Percentiles rank a stretch among this genome's conserved stretches.
phyloP scores from a whole-genome alignment of 1,284 basidiomycete genomes.

The Cutaneotrichosporon sp. region DNA sequence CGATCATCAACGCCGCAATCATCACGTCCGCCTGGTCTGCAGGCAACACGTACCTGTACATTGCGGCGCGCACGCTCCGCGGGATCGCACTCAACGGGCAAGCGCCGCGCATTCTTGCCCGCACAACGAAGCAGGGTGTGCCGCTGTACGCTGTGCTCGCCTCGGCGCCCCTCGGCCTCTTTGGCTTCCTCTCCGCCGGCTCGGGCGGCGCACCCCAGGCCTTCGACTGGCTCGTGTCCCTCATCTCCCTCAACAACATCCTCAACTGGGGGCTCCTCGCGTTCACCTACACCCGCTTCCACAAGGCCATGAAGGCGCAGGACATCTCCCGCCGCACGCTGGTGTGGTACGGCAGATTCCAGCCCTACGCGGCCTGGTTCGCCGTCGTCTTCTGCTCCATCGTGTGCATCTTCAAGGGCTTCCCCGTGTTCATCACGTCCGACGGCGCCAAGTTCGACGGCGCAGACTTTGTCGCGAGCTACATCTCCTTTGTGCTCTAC shows the following conservation, averaged over 20 bases:
- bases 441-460: slow-evolving; percentile 21
- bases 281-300: slow-evolving; percentile 55
- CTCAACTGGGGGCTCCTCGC: slow-evolving; percentile 9
- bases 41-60: slow-evolving; percentile 56
- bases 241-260: slow-evolving; percentile 35
- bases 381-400: slow-evolving; percentile 28
- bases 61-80: slow-evolving; percentile 46
- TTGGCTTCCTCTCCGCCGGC: slow-evolving; percentile 60
- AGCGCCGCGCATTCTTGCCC: slow-evolving; percentile 72
- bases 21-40: slow-evolving; percentile 59
- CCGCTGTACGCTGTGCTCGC: slow-evolving; percentile 70
- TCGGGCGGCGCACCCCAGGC: slow-evolving; percentile 64
- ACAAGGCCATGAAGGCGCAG: slow-evolving; percentile 35
- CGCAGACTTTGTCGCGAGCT: slow-evolving; percentile 17
- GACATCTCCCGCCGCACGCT: slow-evolving; percentile 26
- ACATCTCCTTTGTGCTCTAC: slow-evolving; percentile 59
- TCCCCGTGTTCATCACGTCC: slow-evolving; percentile 28
- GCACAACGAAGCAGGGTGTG: slow-evolving; percentile 67
- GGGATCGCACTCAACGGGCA: slow-evolving; percentile 64
- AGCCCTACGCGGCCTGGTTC: slow-evolving; percentile 35
- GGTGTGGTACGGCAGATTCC: slow-evolving; percentile 30
- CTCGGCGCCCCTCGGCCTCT: slow-evolving; percentile 61
- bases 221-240: slow-evolving; percentile 59
- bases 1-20: slow-evolving; percentile 67
- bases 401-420: slow-evolving; percentile 37